Percentiles rank a stretch among this genome's conserved stretches.
These are phyloP conservation scores for Cyberlindnera subsufficiens DNA, from an alignment of 805 yeast species.

Conservation along the genomic window DNA sequence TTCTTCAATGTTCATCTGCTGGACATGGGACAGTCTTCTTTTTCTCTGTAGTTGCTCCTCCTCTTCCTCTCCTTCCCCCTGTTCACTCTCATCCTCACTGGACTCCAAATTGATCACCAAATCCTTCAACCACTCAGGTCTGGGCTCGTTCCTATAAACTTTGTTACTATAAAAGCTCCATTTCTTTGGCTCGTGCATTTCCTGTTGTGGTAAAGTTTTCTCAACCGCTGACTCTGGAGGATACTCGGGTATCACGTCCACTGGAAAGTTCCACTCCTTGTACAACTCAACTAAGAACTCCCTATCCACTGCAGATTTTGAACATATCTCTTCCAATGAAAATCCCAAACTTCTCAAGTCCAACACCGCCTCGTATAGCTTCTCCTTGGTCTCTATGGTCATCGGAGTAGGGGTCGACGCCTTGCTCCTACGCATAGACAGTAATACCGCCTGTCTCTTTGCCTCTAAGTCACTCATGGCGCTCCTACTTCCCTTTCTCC, in stretches of 20 bases:
- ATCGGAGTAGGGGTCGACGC: not conserved
- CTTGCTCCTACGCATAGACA: conserved; percentile 14
- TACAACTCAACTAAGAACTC: conserved; percentile 15
- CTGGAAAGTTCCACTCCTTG: conserved; percentile 15
- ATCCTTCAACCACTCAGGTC: conserved; percentile 21
- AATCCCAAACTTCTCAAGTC: conserved; percentile 22
- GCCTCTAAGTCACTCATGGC: conserved; percentile 12
- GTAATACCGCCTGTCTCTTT: conserved; percentile 21
- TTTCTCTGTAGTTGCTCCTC: conserved; percentile 1
- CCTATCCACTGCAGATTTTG: conserved; percentile 12
- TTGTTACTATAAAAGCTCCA: conserved; percentile 10
- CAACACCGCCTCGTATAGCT: conserved; percentile 14
- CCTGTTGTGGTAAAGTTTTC: not conserved
- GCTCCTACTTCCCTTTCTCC: no score
- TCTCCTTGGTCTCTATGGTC: not conserved
- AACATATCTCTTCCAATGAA: conserved; percentile 16
- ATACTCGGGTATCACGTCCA: conserved; percentile 3
- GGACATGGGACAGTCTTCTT: conserved; percentile 6
- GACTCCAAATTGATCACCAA: conserved; percentile 20
- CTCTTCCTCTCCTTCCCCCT: conserved; percentile 6
- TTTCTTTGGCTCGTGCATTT: conserved; percentile 3
- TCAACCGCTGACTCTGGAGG: not conserved
- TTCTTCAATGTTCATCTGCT: conserved; percentile 1
- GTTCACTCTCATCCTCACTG: conserved; percentile 17
- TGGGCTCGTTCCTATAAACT: conserved; percentile 10